These are phyloP conservation scores for Candida lessepsii DNA, from an alignment of 805 yeast species.

Conservation along the genomic window DNA sequence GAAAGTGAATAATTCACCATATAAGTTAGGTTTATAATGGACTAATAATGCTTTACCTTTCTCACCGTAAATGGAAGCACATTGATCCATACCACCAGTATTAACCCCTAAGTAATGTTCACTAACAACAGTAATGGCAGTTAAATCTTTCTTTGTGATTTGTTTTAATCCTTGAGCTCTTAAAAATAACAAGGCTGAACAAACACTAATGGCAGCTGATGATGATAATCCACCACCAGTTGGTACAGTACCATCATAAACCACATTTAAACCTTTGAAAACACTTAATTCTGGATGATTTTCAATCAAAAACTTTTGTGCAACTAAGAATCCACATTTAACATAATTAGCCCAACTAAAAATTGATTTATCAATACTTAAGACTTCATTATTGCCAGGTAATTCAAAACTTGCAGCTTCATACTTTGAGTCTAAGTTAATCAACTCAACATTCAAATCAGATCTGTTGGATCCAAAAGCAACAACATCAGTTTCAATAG, in stretches of 20 bases:
- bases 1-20: constrained; percentile 53
- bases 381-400: constrained; percentile 39
- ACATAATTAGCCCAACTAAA: constrained; percentile 70
- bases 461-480: constrained; percentile 43
- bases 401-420: constrained; percentile 33
- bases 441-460: constrained; percentile 20
- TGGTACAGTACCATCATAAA: constrained; percentile 65
- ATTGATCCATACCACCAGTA: constrained; percentile 80
- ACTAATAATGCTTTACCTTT: constrained; percentile 56
- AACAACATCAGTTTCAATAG: constrained; percentile 61
- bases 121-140: constrained; percentile 59
- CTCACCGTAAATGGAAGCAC: constrained; percentile 67
- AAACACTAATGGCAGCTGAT: constrained; percentile 69
- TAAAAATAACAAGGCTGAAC: constrained; percentile 57
- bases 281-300: constrained; percentile 25
- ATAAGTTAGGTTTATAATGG: constrained; percentile 57
- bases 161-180: constrained; percentile 46
- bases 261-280: constrained; percentile 50
- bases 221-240: constrained; percentile 72
- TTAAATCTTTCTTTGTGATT: constrained; percentile 51
- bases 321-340: constrained; percentile 63
- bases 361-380: constrained; percentile 47
- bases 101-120: constrained; percentile 74
- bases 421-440: constrained; percentile 36
- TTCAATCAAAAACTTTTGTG: constrained; percentile 45